Evolutionary conservation across 768 basidiomycete species (phyloP).

Genomic region (Saitozyma sp.): DNA sequence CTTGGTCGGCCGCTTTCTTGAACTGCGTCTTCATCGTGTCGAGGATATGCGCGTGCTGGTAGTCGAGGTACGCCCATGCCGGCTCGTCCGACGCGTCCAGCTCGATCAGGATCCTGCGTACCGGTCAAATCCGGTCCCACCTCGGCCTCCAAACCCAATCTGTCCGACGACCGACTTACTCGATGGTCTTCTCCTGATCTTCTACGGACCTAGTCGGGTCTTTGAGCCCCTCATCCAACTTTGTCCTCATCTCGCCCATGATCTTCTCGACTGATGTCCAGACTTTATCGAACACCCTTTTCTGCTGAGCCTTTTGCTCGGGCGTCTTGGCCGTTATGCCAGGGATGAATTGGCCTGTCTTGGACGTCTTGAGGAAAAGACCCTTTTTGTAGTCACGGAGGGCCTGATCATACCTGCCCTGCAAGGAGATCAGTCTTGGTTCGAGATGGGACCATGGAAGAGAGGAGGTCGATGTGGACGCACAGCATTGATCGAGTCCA

Average conservation of each 20-base stretch:
- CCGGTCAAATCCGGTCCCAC: background rate
- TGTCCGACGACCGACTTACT: constrained; percentile 60
- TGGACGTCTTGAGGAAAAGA: constrained; percentile 80
- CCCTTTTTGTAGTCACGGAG: constrained; percentile 97
- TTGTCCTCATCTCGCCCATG: constrained; percentile 83
- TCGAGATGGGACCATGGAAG: no score
- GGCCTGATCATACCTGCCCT: constrained; percentile 93
- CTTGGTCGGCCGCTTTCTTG: constrained; percentile 58
- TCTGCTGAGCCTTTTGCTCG: constrained; percentile 73
- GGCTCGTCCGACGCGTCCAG: constrained; percentile 84
- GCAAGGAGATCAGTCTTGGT: background rate
- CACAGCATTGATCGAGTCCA: constrained; percentile 86
- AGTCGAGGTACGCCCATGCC: constrained; percentile 92
- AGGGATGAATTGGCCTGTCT: constrained; percentile 81
- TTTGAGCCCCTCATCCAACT: constrained; percentile 73
- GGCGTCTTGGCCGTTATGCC: constrained; percentile 57
- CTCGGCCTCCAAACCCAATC: background rate
- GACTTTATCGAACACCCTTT: constrained; percentile 90
- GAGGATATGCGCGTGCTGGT: constrained; percentile 83
- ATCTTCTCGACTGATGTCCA: constrained; percentile 94
- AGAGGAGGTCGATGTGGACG: constrained; percentile 38
- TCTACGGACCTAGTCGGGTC: constrained; percentile 78
- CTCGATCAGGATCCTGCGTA: constrained; percentile 76
- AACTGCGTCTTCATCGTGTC: constrained; percentile 70
- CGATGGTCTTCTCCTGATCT: constrained; percentile 94